These are phyloP conservation scores for Suhomyces kilbournensis DNA, from an alignment of 805 yeast genomes.

Conservation along the genomic window DNA sequence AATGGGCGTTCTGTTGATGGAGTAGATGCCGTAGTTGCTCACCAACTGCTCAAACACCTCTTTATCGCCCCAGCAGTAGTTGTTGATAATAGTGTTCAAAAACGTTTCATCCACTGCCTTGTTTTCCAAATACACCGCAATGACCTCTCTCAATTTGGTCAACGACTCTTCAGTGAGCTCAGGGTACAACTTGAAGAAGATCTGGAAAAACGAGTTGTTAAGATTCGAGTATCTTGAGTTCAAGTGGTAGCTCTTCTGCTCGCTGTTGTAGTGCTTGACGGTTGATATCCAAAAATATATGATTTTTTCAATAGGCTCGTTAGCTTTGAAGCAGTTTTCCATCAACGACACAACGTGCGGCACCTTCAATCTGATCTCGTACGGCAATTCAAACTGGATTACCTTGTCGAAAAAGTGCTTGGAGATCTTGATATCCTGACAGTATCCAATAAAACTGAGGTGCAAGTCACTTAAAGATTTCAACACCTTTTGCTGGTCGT, in stretches of 20 bases:
- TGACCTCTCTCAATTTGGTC: constrained; percentile 52
- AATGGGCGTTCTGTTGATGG: constrained; percentile 61
- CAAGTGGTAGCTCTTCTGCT: constrained; percentile 46
- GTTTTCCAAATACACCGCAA: constrained; percentile 52
- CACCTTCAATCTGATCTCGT: constrained; percentile 65
- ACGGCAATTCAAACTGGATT: constrained; percentile 66
- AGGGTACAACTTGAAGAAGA: constrained; percentile 62
- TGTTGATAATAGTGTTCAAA: constrained; percentile 70
- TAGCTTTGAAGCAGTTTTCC: constrained; percentile 55
- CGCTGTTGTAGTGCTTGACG: constrained; percentile 46
- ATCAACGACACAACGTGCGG: constrained; percentile 67
- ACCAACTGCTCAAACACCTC: constrained; percentile 63
- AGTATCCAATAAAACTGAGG: constrained; percentile 72
- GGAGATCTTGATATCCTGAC: constrained; percentile 69
- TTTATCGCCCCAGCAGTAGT: constrained; percentile 65
- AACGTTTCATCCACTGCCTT: constrained; percentile 75
- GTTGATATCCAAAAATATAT: constrained; percentile 62
- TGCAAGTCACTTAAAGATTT: constrained; percentile 66
- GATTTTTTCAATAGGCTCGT: constrained; percentile 56
- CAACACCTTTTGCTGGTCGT: constrained; percentile 25
- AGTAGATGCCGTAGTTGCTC: constrained; percentile 54
- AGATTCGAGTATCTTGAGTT: constrained; percentile 71
- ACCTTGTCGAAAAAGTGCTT: constrained; percentile 74
- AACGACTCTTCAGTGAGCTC: constrained; percentile 54
- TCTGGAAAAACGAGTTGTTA: constrained; percentile 64